Conservation (phyloP, 495 filamentous ascomycete genomes). For the Aspergillus ellipticus region DNA sequence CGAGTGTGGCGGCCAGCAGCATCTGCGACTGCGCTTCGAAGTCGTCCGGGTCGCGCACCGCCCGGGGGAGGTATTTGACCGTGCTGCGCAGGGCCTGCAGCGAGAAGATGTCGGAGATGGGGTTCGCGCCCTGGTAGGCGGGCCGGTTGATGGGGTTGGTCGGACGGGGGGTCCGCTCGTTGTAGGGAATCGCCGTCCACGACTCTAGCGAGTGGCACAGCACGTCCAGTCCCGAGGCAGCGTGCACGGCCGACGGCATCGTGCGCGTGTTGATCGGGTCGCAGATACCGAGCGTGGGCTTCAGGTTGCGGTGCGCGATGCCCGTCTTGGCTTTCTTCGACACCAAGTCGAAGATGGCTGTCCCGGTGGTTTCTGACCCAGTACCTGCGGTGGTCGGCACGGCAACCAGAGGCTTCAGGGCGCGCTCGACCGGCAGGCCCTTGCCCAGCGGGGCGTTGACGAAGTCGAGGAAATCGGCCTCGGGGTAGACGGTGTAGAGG, state of each 20-base stretch:
- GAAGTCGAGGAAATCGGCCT: slow-evolving; percentile 92
- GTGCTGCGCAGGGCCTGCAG: slow-evolving; percentile 75
- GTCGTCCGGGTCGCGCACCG: slow-evolving; percentile 83
- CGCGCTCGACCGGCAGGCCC: slow-evolving; percentile 74
- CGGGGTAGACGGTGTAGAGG: slow-evolving; percentile 81
- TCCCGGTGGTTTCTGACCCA: slow-evolving; percentile 93
- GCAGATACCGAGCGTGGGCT: slow-evolving; percentile 93
- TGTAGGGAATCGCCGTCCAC: slow-evolving; percentile 94
- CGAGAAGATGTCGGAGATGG: slow-evolving; percentile 94
- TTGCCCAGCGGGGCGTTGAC: slow-evolving; percentile 94
- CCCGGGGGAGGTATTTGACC: slow-evolving; percentile 85
- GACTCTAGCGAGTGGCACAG: slow-evolving; percentile 91
- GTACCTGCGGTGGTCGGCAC: slow-evolving; percentile 95
- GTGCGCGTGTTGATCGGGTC: slow-evolving; percentile 93
- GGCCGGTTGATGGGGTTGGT: slow-evolving; percentile 86
- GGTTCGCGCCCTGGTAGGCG: slow-evolving; percentile 95
- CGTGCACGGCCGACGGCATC: slow-evolving; percentile 90
- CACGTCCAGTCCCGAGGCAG: slow-evolving; percentile 86
- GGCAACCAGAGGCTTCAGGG: slow-evolving; percentile 81
- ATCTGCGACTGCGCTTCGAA: slow-evolving; percentile 88
- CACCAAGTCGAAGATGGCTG: slow-evolving; percentile 94
- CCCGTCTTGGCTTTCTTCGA: slow-evolving; percentile 88
- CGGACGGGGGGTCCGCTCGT: slow-evolving; percentile 77
- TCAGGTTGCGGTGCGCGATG: slow-evolving; percentile 89
- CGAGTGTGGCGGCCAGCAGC: slow-evolving; percentile 89